Base-by-base conservation (phyloP, 2,329 filamentous ascomycete species). In the Phialophora verrucosa region DNA sequence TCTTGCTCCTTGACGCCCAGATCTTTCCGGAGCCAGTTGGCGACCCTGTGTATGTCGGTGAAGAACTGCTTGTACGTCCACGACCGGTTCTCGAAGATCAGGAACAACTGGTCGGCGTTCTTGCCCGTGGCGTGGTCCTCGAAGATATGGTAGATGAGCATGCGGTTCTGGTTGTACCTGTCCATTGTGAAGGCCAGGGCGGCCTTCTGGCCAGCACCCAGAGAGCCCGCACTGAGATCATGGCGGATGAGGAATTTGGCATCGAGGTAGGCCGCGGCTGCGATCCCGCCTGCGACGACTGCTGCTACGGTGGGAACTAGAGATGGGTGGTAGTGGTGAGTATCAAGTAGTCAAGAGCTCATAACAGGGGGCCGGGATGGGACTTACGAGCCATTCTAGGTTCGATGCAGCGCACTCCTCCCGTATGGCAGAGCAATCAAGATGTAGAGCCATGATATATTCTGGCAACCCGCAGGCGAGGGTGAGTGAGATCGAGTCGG, bases 121-220 rank as follows among this genome's bases (percentile, higher is more conserved):
- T 84, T 44, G 83, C 81, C 31, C 78, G 76, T 51, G 80, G 79
- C 12, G 82, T 87, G n/a, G 83, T 78, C 79, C 73, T 89, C 85
- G 74, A 92, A 89, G 65, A 85, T 77, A 76, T 91, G 90, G 83
- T 89, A 92, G 0, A 87, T 79, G 20, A 87, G 90, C 10, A 82
- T 73, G n/a, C 84, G 81, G 12, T 85, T 84, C 47, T 83, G 78
- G 58, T 80, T 77, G 20, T 80, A 84, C 85, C 50, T 65, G 59
- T 71, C 65, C 14, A 61, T 60, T n/a, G 66, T 59, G 59, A 70
- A 72, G 10, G 63, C 66, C 42, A 68, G 10, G 5, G 70, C 65
- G 17, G 51, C 49, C 35, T 62, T 62, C 17, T 64, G 60, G 32
- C 53, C 51, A 10, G 42, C 63, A 42, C 55, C 66, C 67, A 69